A percentile compares a stretch with the other conserved stretches of the same genome.
Evolutionary conservation across 1,284 basidiomycete species (phyloP).

Genomic region (Gomphus bonarii): DNA sequence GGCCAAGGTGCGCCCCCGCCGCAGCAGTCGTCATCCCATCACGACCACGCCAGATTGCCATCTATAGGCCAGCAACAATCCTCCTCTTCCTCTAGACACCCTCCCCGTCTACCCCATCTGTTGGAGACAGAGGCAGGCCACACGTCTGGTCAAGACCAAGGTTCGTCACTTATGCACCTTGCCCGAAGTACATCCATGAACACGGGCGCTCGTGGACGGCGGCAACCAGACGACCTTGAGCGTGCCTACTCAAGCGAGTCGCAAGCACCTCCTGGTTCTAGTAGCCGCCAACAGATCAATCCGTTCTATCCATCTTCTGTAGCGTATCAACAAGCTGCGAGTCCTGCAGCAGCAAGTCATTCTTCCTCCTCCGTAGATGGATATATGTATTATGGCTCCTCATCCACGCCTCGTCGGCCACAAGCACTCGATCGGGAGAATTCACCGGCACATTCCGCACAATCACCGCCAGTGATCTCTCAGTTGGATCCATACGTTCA

Average conservation of each 20-base stretch:
- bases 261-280: slow-evolving; percentile 27
- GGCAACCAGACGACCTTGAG: slow-evolving; percentile 56
- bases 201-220: slow-evolving; percentile 26
- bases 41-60: slow-evolving; percentile 19
- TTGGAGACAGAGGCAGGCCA: slow-evolving; percentile 45
- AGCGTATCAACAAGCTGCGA: slow-evolving; percentile 39
- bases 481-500: slow-evolving; percentile 59
- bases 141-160: slow-evolving; percentile 34
- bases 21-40: slow-evolving; percentile 26
- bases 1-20: slow-evolving; percentile 33
- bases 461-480: slow-evolving; percentile 22
- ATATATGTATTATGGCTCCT: slow-evolving; percentile 53
- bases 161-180: slow-evolving; percentile 39
- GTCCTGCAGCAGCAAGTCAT: slow-evolving; percentile 25
- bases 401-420: slow-evolving; percentile 41
- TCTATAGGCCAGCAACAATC: slow-evolving; percentile 6
- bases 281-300: slow-evolving; percentile 18
- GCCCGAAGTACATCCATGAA: slow-evolving; percentile 53
- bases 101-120: slow-evolving; percentile 18
- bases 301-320: slow-evolving; percentile 53
- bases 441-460: slow-evolving; percentile 30
- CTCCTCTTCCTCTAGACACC: slow-evolving; percentile 21
- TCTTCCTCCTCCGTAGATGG: slow-evolving; percentile 37
- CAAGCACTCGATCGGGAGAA: slow-evolving; percentile 3
- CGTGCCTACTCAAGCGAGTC: slow-evolving; percentile 40